phyloP scores from a whole-genome alignment of 192 early-diverging fungal species.

The Ambispora gerdemannii region DNA sequence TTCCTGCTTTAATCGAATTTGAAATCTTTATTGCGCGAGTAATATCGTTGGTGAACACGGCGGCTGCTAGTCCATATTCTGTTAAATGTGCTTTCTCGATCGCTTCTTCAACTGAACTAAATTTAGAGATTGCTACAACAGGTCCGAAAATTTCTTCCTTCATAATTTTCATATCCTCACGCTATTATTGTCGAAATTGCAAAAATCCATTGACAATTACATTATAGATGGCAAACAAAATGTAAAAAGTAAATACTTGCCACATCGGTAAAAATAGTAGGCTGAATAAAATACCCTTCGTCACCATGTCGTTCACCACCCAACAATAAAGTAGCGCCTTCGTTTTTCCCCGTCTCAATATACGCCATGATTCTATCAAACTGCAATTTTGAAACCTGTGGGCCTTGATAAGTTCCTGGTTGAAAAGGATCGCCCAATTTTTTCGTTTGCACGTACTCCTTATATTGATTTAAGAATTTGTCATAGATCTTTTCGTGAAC shows the following conservation, averaged over 20 bases:
- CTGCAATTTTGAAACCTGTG: constrained; percentile 67
- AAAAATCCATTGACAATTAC: background rate
- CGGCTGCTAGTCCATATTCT: constrained; percentile 71
- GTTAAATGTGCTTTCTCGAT: constrained; percentile 68
- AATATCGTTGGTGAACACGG: constrained; percentile 69
- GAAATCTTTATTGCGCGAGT: constrained; percentile 54
- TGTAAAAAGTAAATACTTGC: background rate
- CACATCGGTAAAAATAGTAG: constrained; percentile 71
- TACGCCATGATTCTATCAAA: constrained; percentile 56
- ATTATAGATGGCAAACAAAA: background rate
- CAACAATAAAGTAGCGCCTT: constrained; percentile 52
- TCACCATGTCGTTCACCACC: constrained; percentile 62
- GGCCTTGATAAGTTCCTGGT: constrained; percentile 61
- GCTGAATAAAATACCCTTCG: constrained; percentile 75
- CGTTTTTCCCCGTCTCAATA: constrained; percentile 59
- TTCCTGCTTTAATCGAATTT: constrained; percentile 51
- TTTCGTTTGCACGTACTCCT: constrained; percentile 43
- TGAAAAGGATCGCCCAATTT: constrained; percentile 70
- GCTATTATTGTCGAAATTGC: constrained; percentile 21
- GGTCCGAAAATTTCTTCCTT: constrained; percentile 89
- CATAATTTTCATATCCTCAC: constrained; percentile 52
- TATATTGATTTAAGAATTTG: constrained; percentile 66
- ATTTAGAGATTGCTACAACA: constrained; percentile 72
- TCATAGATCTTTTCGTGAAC: constrained; percentile 68
- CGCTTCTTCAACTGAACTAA: constrained; percentile 70